These are phyloP conservation scores for Colletotrichum eleusines DNA, from an alignment of 2,329 filamentous ascomycete species.

Conservation along the genomic window DNA sequence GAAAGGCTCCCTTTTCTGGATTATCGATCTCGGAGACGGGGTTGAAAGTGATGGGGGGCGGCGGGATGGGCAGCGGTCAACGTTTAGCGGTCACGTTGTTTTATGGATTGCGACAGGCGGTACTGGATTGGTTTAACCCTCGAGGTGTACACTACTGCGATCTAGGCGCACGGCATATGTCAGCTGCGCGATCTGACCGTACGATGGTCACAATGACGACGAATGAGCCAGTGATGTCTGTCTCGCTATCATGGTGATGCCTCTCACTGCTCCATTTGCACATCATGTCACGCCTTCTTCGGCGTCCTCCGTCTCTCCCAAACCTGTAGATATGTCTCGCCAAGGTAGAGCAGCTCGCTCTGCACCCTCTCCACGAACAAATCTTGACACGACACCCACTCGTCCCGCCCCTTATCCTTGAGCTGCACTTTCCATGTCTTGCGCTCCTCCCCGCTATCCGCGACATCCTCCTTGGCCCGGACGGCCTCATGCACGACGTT, in stretches of 20 bases:
- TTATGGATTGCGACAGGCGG: conserved; percentile 39
- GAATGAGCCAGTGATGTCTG: conserved; percentile 26
- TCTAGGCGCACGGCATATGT: conserved; percentile 20
- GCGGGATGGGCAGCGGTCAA: conserved; percentile 38
- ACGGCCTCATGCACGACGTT: conserved; percentile 93
- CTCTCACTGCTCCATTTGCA: conserved; percentile 7
- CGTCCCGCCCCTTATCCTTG: conserved; percentile 80
- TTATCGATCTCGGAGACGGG: conserved; percentile 33
- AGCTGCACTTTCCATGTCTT: conserved; percentile 97
- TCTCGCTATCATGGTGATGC: neutral
- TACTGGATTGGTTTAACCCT: conserved; percentile 34
- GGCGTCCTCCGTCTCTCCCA: conserved; percentile 85
- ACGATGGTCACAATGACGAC: conserved; percentile 40
- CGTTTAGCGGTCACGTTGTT: conserved; percentile 40
- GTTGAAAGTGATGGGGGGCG: conserved; percentile 11
- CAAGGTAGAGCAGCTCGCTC: conserved; percentile 89
- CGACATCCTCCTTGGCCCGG: conserved; percentile 80
- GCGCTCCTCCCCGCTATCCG: conserved; percentile 86
- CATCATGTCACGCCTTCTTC: conserved; percentile 47
- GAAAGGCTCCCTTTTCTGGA: conserved; percentile 15
- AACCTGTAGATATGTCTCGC: conserved; percentile 95
- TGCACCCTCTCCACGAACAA: conserved; percentile 91
- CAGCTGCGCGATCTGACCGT: conserved; percentile 23
- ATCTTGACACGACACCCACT: conserved; percentile 96
- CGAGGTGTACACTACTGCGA: conserved; percentile 39